These are phyloP conservation scores for Colletotrichum agaves DNA, from an alignment of 2,329 filamentous ascomycete species.

Conservation along the genomic window DNA sequence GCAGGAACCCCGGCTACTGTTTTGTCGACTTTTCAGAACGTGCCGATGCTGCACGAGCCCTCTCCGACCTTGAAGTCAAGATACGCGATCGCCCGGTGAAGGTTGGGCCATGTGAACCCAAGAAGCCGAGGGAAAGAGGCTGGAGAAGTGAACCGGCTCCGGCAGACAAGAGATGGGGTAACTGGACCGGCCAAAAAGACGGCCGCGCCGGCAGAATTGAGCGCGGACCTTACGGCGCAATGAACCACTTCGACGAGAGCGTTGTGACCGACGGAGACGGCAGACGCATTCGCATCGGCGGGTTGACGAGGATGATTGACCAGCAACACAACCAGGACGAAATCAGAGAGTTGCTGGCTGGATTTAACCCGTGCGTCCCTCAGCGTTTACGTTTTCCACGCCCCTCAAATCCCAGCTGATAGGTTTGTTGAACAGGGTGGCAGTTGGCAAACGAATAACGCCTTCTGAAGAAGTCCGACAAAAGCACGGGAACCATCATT, in stretches of 20 bases:
- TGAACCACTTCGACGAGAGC: constrained; percentile 47
- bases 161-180: constrained; percentile 55
- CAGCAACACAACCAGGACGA: constrained; percentile 59
- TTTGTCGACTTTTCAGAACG: constrained; percentile 74
- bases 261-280: constrained; percentile 44
- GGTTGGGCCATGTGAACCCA: constrained; percentile 73
- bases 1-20: constrained; percentile 78
- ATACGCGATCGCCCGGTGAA: constrained; percentile 70
- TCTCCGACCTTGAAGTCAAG: constrained; percentile 64
- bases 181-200: constrained; percentile 49
- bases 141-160: constrained; percentile 40
- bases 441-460: constrained; percentile 64
- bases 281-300: constrained; percentile 61
- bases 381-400: neutral
- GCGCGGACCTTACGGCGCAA: constrained; percentile 43
- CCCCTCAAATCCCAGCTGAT: constrained; percentile 10
- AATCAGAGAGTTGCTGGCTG: constrained; percentile 58
- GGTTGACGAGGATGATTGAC: constrained; percentile 59
- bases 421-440: constrained; percentile 38
- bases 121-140: constrained; percentile 45
- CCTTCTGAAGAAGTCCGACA: constrained; percentile 64
- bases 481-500: constrained; percentile 68
- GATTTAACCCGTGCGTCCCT: constrained; percentile 53
- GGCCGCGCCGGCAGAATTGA: constrained; percentile 28
- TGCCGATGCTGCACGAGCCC: constrained; percentile 66